Base-by-base conservation (phyloP, 169 alveolate species). In the Eimeria brunetti region DNA sequence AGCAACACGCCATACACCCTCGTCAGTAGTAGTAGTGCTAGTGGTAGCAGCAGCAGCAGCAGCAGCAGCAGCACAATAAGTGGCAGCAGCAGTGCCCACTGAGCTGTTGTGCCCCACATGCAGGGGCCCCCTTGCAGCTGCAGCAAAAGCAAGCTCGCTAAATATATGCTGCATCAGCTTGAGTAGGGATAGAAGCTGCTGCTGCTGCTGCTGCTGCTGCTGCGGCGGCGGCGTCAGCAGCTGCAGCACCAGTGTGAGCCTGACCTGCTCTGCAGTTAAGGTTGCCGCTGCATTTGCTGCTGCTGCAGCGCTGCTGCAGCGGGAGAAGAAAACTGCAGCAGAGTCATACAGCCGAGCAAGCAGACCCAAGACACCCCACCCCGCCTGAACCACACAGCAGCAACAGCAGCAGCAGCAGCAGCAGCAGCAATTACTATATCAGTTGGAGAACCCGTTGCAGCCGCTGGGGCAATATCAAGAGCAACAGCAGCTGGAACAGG, bases 201-300 rank as follows among this genome's bases (percentile, higher is more conserved):
- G 60, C 60, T 20, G 85, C 67, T 58, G 4, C 67, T 16, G 67
- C 22, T 67, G n/a, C n/a, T n/a, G n/a, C n/a, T n/a, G n/a, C n/a
- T n/a, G n/a, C 12, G n/a, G 58, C 41, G 18, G 38, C 41, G 58
- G 60, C 36, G 41, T 20, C 60, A 44, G 62, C 7, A 18, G 60
- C 58, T 36, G 53, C 27, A 12, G 56, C 83, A 36, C 14, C 83
- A 22, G 83, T 73, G 18, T 4, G 67, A 41, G 22, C 38, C 89
- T 80, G 46, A 80, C 89, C 89, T 80, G 89, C 49, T 80, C 89
- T 49, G 71, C 73, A 80, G 69, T 80, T 80, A 80, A 49, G 67
- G 69, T 33, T 20, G 33, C 73, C 16, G 67, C 30, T 80, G 71
- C 73, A 71, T 27, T n/a, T 14, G 71, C 89, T 33, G 89, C 46